Evolutionary conservation across 2,329 filamentous ascomycete genomes (phyloP), one percentile per base, ranked within the genome.

Genomic region (Hypoxylon sp.): DNA sequence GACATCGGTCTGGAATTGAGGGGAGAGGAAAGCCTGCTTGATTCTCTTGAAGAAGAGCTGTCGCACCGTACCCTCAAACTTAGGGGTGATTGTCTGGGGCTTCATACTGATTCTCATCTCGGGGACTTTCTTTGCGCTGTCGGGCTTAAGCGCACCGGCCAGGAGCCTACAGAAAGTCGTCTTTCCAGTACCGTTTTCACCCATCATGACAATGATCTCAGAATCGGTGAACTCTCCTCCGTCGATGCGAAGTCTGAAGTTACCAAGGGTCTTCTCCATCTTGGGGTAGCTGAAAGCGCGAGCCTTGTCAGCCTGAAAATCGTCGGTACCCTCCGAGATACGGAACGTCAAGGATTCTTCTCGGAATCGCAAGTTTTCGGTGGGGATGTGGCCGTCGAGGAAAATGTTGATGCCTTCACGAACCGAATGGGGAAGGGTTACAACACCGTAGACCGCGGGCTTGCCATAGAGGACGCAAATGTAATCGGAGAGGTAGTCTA

Each of bases 11-110:
- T 99, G 96, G 88, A 99, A 99, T 82, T 99, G 96, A 31, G 96
- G 96, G 75, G 91, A 96, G 76, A 99, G 82, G 89, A 99, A 99
- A 39, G 95, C 91, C 69, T 94, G 91, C 88, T 97, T 97, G 83
- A 99, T 99, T 86, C 96, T 95, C 91, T 99, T 99, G 90, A 98
- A 97, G 87, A 99, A 98, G 55, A 99, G 88, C 82, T 98, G 94
- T 70, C 96, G 94, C 65, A 99, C 96, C 42, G 95, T 99, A 71
- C 97, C 96, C 73, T 94, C 91, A 80, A 97, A 99, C 83, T 98
- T 99, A 79, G 96, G 96, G 2, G 94, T 99, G 78, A 99, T 99
- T 78, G 97, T 99, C 85, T 99, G 96, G 19, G 97, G 97, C 88
- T 99, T 99, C 94, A 98, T 97, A 85, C 91, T 94, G 80, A 99